Base-by-base conservation (phyloP, 192 early-diverging fungal genomes). In the Backusella circina region DNA sequence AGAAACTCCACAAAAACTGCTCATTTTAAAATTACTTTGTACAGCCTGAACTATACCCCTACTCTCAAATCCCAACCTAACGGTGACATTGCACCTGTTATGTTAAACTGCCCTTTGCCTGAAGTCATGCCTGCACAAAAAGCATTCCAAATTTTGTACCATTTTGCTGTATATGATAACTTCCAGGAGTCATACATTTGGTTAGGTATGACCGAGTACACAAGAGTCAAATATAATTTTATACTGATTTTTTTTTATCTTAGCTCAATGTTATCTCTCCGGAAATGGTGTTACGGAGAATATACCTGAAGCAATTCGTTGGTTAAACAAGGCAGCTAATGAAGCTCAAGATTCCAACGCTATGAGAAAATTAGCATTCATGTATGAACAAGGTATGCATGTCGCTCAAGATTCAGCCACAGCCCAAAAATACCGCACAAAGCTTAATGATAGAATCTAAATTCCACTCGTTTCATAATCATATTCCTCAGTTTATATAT, bases 11-110 rank as follows among this genome's bases (percentile, higher is more conserved):
- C 75, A 10, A 38, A 70, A 37, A 70, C 77, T 47, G 70, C 77
- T 28, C 67, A 39, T 16, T 75, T 82, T 21, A 82, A 79, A 75
- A 74, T 79, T 33, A 77, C 77, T 57, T 71, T 78, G 1, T 82
- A 82, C 54, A 64, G 61, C 9, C 35, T 74, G 16, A 65, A 41
- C 68, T 74, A 77, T 70, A 44, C 54, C 54, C 23, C 54, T 61
- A 13, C 26, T 28, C 28, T 61, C 10, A 10, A 61, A 28, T 26
- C 54, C 28, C 54, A 8, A 13, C 13, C 54, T 8, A 61, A 28
- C 12, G 54, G 54, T 28, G 54, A 61, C 13, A 12, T 61, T 28
- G 10, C 54, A 13, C 54, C 54, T 61, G 54, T 12, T 12, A 61
- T 61, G 23, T 12, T 61, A 23, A 61, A 3, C 9, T 23, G 54